Evolutionary conservation across 371 early-diverging fungal species (phyloP).

Genomic region (Smittium culicis): DNA sequence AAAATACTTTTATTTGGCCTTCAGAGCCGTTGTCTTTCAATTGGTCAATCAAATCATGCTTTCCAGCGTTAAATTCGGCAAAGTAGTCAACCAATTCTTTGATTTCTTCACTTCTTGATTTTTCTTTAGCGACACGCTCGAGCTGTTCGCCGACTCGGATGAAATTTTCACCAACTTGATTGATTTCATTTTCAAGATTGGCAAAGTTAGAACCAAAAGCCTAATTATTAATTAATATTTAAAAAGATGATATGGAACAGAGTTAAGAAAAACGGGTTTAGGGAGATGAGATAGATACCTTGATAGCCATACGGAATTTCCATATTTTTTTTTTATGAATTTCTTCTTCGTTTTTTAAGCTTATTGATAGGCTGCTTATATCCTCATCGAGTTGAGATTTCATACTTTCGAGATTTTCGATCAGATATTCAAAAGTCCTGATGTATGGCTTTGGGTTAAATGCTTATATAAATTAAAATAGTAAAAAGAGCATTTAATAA

Average conservation of each 20-base stretch:
- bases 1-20: slow-evolving; percentile 56
- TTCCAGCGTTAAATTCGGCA: slow-evolving; percentile 69
- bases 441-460: slow-evolving; percentile 56
- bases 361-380: slow-evolving; percentile 68
- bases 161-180: slow-evolving; percentile 89
- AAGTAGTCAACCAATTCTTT: slow-evolving; percentile 81
- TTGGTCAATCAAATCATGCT: slow-evolving; percentile 53
- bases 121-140: slow-evolving; percentile 83
- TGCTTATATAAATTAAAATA: neutral
- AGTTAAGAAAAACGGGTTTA: neutral
- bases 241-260: slow-evolving; percentile 6
- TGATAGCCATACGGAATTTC: slow-evolving; percentile 52
- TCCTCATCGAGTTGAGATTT: slow-evolving; percentile 58
- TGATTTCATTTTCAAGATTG: slow-evolving; percentile 67
- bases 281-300: slow-evolving; percentile 35
- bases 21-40: slow-evolving; percentile 60
- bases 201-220: slow-evolving; percentile 63
- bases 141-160: slow-evolving; percentile 92
- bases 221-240: slow-evolving; percentile 16
- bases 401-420: slow-evolving; percentile 63
- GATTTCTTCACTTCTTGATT: slow-evolving; percentile 71
- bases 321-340: slow-evolving; percentile 55
- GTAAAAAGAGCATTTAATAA: neutral
- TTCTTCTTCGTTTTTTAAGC: slow-evolving; percentile 53
- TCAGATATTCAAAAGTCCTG: slow-evolving; percentile 68